A percentile compares a stretch with the other conserved stretches of the same genome.
phyloP scores from a whole-genome alignment of 2,329 filamentous ascomycete genomes.

The Calonectria leucothoes region DNA sequence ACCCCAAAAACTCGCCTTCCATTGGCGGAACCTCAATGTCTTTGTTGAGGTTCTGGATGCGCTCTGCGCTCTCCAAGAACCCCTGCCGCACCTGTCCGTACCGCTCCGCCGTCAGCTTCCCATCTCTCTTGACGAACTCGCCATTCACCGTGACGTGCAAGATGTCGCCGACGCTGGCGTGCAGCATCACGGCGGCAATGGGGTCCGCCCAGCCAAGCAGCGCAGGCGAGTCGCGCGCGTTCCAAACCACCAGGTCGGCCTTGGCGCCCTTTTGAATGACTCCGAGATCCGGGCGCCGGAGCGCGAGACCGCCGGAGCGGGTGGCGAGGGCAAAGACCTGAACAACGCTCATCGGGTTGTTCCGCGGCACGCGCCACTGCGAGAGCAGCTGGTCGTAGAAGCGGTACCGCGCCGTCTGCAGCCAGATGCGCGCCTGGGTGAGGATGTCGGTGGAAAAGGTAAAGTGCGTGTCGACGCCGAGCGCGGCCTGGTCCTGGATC shows the following conservation, averaged over 20 bases:
- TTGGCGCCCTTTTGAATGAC: conserved; percentile 61
- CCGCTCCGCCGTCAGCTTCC: conserved; percentile 46
- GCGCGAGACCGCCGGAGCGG: conserved; percentile 61
- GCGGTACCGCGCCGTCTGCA: conserved; percentile 57
- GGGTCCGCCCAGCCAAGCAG: conserved; percentile 67
- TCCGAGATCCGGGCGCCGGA: conserved; percentile 63
- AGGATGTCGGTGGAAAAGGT: conserved; percentile 63
- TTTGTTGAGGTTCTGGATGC: conserved; percentile 43
- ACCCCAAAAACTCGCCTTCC: neutral
- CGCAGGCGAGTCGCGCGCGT: conserved; percentile 57
- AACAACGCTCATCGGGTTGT: conserved; percentile 63
- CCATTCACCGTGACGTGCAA: conserved; percentile 63
- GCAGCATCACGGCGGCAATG: conserved; percentile 66
- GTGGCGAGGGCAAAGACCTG: conserved; percentile 69
- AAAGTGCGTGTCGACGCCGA: conserved; percentile 67
- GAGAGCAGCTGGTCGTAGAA: conserved; percentile 53
- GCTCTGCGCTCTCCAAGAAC: conserved; percentile 49
- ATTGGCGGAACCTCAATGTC: conserved; percentile 18
- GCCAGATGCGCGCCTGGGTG: conserved; percentile 65
- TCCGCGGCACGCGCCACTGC: conserved; percentile 52
- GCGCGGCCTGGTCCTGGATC: conserved; percentile 61
- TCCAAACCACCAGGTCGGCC: conserved; percentile 65
- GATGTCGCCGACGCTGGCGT: conserved; percentile 64
- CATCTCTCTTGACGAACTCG: conserved; percentile 58
- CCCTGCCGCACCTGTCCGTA: conserved; percentile 44